A percentile compares a stretch with the other conserved stretches of the same genome.
These are phyloP conservation scores for Tanacetum coccineum DNA, from an alignment of 129 eudicot genomes.

Conservation along the genomic window DNA sequence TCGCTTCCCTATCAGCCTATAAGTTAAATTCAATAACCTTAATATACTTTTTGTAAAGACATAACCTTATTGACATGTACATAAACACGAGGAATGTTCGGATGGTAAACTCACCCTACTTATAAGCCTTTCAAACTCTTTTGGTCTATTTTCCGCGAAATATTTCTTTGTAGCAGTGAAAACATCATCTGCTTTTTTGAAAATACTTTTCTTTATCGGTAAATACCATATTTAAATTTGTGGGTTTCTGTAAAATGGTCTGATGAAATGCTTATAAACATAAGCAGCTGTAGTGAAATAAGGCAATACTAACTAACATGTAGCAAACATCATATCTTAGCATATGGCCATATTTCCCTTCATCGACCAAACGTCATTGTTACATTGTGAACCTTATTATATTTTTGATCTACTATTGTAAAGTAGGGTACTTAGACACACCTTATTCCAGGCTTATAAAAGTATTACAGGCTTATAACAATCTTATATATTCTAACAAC, in stretches of 20 bases:
- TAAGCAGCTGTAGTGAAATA: conserved; percentile 85
- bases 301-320: conserved; percentile 89
- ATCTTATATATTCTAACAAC: not conserved
- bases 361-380: too few relatives aligned
- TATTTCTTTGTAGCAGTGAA: conserved; percentile 78
- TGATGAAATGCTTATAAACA: conserved; percentile 65
- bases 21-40: conserved; percentile 10
- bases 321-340: conserved; percentile 50
- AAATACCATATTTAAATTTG: conserved; percentile 67
- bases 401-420: too few relatives aligned
- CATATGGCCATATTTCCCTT: conserved; percentile 87
- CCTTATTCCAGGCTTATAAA: too few relatives aligned
- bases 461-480: too few relatives aligned
- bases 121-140: conserved; percentile 72
- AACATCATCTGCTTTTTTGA: conserved; percentile 61
- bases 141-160: conserved; percentile 74
- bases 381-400: too few relatives aligned
- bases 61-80: not conserved
- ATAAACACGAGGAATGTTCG: not conserved
- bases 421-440: too few relatives aligned
- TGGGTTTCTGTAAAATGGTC: conserved; percentile 80
- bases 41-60: not conserved
- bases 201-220: conserved; percentile 51
- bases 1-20: conserved; percentile 86
- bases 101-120: conserved; percentile 48